Percentiles rank a stretch among this genome's conserved stretches.
Conservation (phyloP, 208 protist genomes). For the Herpetomonas tarakana region DNA sequence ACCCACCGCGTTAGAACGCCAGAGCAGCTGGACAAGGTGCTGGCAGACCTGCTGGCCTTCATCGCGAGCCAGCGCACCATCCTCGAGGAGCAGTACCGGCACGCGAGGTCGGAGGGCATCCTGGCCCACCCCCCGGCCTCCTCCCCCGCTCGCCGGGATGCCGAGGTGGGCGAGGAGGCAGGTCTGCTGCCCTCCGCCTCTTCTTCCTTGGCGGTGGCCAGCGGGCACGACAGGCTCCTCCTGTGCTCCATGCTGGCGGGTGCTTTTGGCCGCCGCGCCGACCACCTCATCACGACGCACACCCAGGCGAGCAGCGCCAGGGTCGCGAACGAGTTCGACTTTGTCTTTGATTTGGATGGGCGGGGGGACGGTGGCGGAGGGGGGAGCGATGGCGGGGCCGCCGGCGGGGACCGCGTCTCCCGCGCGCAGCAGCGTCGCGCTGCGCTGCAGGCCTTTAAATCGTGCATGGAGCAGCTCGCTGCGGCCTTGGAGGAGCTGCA, state of each 20-base stretch:
- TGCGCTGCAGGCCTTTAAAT: slow-evolving; percentile 7
- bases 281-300: slow-evolving; percentile 19
- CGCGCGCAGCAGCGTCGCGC: slow-evolving; percentile 9
- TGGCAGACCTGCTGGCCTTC: slow-evolving; percentile 12
- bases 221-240: background rate
- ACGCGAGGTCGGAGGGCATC: background rate
- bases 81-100: slow-evolving; percentile 2
- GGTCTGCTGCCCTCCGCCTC: background rate
- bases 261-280: slow-evolving; percentile 38
- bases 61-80: slow-evolving; percentile 7
- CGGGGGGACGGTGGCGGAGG: background rate
- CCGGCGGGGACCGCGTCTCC: background rate
- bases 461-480: slow-evolving; percentile 23
- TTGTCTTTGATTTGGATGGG: slow-evolving; percentile 5
- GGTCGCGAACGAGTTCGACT: background rate
- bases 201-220: background rate
- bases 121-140: background rate
- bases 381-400: background rate
- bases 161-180: background rate
- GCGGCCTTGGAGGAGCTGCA: slow-evolving; percentile 16
- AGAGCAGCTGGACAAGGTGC: slow-evolving; percentile 24
- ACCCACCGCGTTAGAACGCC: slow-evolving; percentile 21
- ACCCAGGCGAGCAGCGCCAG: background rate
- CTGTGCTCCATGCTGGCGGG: slow-evolving; percentile 25
- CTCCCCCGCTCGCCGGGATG: background rate